These are phyloP conservation scores for Pleurotus tuoliensis DNA, from an alignment of 768 basidiomycete species.

Conservation along the genomic window DNA sequence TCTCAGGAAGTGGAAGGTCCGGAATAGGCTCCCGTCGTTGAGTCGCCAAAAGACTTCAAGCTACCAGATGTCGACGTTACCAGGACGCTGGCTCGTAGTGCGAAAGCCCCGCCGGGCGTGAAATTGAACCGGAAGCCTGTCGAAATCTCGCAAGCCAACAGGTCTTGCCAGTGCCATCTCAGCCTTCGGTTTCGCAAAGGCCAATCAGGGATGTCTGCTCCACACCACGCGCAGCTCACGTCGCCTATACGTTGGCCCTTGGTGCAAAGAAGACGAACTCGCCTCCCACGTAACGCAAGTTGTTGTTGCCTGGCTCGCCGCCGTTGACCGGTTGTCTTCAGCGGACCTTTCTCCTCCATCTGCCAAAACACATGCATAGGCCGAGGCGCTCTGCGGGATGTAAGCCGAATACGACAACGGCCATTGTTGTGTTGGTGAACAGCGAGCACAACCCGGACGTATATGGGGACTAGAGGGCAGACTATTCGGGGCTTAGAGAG, in stretches of 20 bases:
- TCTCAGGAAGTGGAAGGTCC: no score
- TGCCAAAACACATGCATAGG: slow-evolving; percentile 1
- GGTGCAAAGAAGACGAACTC: neutral
- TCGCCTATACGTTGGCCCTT: slow-evolving; percentile 18
- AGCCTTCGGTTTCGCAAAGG: slow-evolving; percentile 66
- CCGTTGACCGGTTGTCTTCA: slow-evolving; percentile 1
- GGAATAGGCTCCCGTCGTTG: slow-evolving; percentile 28
- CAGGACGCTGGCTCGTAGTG: slow-evolving; percentile 10
- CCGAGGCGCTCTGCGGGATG: slow-evolving; percentile 6
- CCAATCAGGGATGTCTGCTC: slow-evolving; percentile 45
- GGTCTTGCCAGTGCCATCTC: slow-evolving; percentile 68
- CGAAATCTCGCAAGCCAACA: slow-evolving; percentile 44
- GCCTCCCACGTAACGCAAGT: neutral
- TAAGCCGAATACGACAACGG: slow-evolving; percentile 6
- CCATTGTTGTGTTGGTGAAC: slow-evolving; percentile 20
- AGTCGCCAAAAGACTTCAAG: slow-evolving; percentile 41
- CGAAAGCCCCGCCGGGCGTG: slow-evolving; percentile 8
- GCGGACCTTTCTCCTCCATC: neutral
- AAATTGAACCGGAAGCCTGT: slow-evolving; percentile 22
- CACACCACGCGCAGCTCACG: slow-evolving; percentile 38
- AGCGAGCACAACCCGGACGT: slow-evolving; percentile 31
- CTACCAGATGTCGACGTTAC: slow-evolving; percentile 22
- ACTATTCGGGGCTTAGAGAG: slow-evolving; percentile 23
- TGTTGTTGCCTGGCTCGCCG: slow-evolving; percentile 5
- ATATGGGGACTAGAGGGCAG: slow-evolving; percentile 21